Percentiles rank a stretch among this genome's conserved stretches.
phyloP scores from a whole-genome alignment of 352 stramenopile species.

The Phytophthora fragariaefolia region DNA sequence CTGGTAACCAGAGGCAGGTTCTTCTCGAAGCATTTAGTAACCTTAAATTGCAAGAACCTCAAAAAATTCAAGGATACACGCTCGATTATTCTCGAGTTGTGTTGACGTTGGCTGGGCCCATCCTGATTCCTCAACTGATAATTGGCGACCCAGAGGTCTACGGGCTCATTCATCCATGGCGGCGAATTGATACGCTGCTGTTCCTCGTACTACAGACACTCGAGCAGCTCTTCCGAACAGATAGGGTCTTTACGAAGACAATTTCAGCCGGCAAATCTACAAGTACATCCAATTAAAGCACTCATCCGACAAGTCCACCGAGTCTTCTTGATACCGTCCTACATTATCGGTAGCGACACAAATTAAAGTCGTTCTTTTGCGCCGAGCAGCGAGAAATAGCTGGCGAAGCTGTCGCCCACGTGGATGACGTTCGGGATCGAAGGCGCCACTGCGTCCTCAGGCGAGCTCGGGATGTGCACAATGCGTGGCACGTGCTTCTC shows the following conservation, averaged over 20 bases:
- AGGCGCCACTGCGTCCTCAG: conserved; percentile 29
- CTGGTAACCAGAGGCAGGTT: conserved; percentile 29
- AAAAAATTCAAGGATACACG: conserved; percentile 31
- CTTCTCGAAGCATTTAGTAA: conserved; percentile 34
- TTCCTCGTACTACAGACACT: conserved; percentile 54
- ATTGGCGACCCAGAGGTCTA: conserved; percentile 39
- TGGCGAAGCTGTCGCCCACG: conserved; percentile 67
- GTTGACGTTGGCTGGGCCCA: conserved; percentile 33
- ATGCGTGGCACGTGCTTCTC: conserved; percentile 83
- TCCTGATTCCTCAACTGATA: conserved; percentile 49
- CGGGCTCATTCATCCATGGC: conserved; percentile 63
- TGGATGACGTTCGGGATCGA: conserved; percentile 57
- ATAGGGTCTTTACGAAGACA: conserved; percentile 38
- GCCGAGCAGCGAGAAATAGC: conserved; percentile 72
- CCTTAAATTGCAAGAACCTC: conserved; percentile 9
- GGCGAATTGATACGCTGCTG: conserved; percentile 56
- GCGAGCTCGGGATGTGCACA: conserved; percentile 55
- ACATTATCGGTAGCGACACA: conserved; percentile 22
- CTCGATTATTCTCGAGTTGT: conserved; percentile 43
- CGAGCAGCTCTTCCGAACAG: conserved; percentile 66
- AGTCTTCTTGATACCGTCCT: conserved; percentile 18
- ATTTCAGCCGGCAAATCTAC: conserved; percentile 6
- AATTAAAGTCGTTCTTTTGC: conserved; percentile 43
- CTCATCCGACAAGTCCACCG: neutral
- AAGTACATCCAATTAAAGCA: conserved; percentile 10